Conservation (phyloP, 164 flowering plant genomes). For the Berberis thunbergii region DNA sequence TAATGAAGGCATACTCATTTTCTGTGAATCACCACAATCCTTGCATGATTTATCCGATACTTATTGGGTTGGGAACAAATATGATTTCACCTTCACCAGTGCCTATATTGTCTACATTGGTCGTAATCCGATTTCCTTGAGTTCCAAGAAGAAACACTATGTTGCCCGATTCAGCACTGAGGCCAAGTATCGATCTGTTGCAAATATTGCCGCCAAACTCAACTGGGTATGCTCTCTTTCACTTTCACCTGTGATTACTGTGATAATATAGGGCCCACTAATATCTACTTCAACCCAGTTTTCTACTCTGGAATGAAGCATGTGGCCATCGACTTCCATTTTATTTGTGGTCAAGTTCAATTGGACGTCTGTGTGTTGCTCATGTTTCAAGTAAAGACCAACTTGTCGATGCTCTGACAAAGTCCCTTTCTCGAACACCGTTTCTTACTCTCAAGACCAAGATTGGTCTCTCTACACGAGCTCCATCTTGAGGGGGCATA, state of each 20-base stretch:
- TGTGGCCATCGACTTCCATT: no score
- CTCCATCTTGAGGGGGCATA: constrained; percentile 6
- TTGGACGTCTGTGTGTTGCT: no score
- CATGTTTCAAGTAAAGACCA: no score
- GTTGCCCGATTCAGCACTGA: background rate
- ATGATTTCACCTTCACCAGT: background rate
- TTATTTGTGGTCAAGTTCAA: no score
- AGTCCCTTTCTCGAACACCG: background rate
- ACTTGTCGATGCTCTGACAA: background rate
- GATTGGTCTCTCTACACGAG: background rate
- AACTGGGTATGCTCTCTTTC: background rate
- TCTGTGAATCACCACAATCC: background rate
- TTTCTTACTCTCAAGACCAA: background rate
- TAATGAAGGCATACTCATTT: background rate
- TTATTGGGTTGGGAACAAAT: background rate
- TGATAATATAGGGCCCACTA: background rate
- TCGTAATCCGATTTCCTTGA: background rate
- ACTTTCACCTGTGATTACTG: no score
- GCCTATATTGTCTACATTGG: background rate
- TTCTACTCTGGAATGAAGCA: background rate
- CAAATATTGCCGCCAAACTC: background rate
- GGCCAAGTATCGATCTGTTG: background rate
- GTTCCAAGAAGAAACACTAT: background rate
- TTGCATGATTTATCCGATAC: background rate
- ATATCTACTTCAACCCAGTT: background rate